Conservation (phyloP, 2,329 filamentous ascomycete species). For the Penicillium occitanis region DNA sequence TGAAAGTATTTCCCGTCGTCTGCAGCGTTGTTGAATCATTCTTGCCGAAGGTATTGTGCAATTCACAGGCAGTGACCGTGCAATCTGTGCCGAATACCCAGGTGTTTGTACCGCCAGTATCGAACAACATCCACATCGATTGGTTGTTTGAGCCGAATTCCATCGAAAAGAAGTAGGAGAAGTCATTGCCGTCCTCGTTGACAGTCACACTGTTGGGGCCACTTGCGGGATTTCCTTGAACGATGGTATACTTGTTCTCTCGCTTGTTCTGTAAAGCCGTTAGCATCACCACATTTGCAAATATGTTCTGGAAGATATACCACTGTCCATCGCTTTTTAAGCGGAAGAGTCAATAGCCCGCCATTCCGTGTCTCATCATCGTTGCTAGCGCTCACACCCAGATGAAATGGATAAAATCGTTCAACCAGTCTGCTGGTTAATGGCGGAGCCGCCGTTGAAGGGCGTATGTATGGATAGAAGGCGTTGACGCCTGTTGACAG, state of each 20-base stretch:
- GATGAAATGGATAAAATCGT: constrained; percentile 37
- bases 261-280: constrained; percentile 36
- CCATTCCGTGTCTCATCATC: constrained; percentile 19
- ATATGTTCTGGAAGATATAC: constrained; percentile 18
- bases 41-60: constrained; percentile 69
- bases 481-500: constrained; percentile 40
- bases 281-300: not conserved
- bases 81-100: constrained; percentile 81
- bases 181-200: constrained; percentile 55
- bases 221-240: constrained; percentile 40
- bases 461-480: constrained; percentile 45
- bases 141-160: constrained; percentile 52
- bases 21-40: constrained; percentile 65
- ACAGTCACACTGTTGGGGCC: constrained; percentile 51
- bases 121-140: constrained; percentile 55
- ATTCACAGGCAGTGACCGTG: constrained; percentile 62
- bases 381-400: constrained; percentile 24
- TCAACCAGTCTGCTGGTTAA: constrained; percentile 26
- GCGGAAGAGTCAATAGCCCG: constrained; percentile 34
- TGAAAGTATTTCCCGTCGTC: constrained; percentile 56
- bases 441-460: constrained; percentile 23
- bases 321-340: constrained; percentile 36
- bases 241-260: constrained; percentile 51
- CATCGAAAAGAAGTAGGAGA: constrained; percentile 55
- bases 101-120: constrained; percentile 63